phyloP scores from a whole-genome alignment of 2,329 filamentous ascomycete species.

The Blastomyces silverae region DNA sequence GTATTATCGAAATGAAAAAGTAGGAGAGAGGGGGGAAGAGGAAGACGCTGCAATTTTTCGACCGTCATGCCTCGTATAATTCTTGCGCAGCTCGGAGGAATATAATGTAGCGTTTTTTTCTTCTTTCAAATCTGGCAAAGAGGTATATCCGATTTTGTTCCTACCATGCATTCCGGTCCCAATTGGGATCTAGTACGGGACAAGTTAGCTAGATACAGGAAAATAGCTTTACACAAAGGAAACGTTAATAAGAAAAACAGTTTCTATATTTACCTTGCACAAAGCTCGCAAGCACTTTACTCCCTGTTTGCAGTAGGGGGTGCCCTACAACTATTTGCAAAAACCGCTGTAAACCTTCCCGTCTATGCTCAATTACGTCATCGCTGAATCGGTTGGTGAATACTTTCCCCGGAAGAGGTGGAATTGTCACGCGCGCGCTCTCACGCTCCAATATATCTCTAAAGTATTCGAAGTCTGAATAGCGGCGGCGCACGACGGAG shows the following conservation, averaged over 20 bases:
- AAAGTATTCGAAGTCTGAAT: constrained; percentile 98
- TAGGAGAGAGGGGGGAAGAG: background rate
- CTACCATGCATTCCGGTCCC: constrained; percentile 85
- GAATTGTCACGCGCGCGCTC: constrained; percentile 87
- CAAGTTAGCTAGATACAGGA: constrained; percentile 13
- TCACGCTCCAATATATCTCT: constrained; percentile 96
- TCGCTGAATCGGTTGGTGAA: constrained; percentile 98
- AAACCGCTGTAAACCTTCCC: constrained; percentile 89
- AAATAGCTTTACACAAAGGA: constrained; percentile 3
- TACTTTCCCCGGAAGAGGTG: constrained; percentile 90
- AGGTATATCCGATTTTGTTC: background rate
- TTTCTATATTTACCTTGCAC: constrained; percentile 67
- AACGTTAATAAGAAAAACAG: background rate
- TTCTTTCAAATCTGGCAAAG: background rate
- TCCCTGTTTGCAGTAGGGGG: constrained; percentile 91
- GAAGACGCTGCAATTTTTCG: background rate
- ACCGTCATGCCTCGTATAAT: background rate
- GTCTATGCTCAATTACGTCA: constrained; percentile 91
- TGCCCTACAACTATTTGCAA: constrained; percentile 96
- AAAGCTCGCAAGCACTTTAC: constrained; percentile 91
- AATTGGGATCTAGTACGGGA: constrained; percentile 47
- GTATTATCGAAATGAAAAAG: too few relatives aligned
- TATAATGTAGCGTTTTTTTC: background rate
- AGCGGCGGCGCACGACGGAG: constrained; percentile 81
- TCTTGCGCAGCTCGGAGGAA: background rate